Evolutionary conservation across 129 eudicot genomes (phyloP).

Genomic region (Ambrosia trifida): DNA sequence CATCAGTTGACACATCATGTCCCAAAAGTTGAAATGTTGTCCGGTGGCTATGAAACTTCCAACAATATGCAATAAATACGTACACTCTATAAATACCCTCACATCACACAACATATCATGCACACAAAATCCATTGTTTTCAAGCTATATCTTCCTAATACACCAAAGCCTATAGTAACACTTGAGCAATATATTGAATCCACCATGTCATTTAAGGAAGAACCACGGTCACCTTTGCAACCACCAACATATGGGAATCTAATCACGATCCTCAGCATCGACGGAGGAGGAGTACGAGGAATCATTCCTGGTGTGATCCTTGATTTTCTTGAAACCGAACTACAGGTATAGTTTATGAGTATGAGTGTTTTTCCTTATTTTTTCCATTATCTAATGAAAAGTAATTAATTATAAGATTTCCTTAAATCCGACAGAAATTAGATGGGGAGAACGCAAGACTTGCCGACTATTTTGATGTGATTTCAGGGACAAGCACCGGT

Average conservation of each 20-base stretch:
- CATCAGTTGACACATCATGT: no score
- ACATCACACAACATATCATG: no score
- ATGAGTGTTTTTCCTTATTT: neutral
- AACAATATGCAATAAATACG: no score
- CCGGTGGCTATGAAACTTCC: no score
- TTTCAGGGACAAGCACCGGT: neutral
- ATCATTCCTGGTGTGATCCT: neutral
- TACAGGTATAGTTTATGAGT: neutral
- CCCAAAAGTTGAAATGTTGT: no score
- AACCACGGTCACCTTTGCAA: neutral
- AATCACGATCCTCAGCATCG: neutral
- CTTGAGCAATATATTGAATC: neutral
- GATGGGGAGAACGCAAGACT: slow-evolving; percentile 5
- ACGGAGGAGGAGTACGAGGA: slow-evolving; percentile 7
- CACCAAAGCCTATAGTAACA: neutral
- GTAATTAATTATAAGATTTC: neutral
- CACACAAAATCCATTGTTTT: no score
- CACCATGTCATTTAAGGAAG: slow-evolving; percentile 7
- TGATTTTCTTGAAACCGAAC: neutral
- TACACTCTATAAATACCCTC: no score
- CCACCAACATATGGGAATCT: slow-evolving; percentile 6
- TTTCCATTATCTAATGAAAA: no score
- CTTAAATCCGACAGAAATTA: neutral
- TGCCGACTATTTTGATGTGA: slow-evolving; percentile 9
- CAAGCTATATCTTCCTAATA: neutral